Evolutionary conservation across 2,329 filamentous ascomycete genomes (phyloP), one percentile per base, ranked within the genome.

Genomic region (Metarhizium album): DNA sequence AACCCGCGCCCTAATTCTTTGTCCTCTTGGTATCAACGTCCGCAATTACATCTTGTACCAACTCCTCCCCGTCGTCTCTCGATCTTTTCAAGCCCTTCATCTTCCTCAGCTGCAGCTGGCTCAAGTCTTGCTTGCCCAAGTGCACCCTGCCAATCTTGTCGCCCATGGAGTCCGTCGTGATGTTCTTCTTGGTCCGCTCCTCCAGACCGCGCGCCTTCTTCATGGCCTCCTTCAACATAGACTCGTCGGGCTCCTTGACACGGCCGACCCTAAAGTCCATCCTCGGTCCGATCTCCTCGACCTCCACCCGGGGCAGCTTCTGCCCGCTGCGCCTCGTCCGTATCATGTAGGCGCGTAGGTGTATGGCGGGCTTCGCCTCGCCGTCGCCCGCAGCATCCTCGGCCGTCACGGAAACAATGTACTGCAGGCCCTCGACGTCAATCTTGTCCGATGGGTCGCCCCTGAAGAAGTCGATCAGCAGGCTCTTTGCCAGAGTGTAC

Each of bases 21-120:
- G 59, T 52, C 55, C 66, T 64, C 59, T 70, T 70, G 46, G 65
- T 58, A 33, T 71, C 69, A 42, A 71, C 69, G 40, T 70, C 65
- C 22, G 62, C 63, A 18, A 60, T 55, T 8, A 59, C 67, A 52
- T 74, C 70, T 58, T 72, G 73, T 52, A 70, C 74, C 48, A 76
- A 68, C 53, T 72, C 72, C 16, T 61, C 72, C 3, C 71, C 74
- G 48, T 78, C 80, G 55, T 83, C 83, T 50, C 88, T 80, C 57
- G 78, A 82, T 58, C 93, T 79, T 80, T 97, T 98, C 59, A 98
- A 70, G 58, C 90, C 93, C 82, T 98, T 98, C 90, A 98, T 97
- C 82, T 98, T 98, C 64, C 93, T 84, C 49, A 90, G 94, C 75
- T 98, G 93, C 69, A 98, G 70, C 60, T 86, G 80, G 64, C 75